Base-by-base conservation (phyloP, 441 rosid genomes). In the Arabidopsis lyrata region DNA sequence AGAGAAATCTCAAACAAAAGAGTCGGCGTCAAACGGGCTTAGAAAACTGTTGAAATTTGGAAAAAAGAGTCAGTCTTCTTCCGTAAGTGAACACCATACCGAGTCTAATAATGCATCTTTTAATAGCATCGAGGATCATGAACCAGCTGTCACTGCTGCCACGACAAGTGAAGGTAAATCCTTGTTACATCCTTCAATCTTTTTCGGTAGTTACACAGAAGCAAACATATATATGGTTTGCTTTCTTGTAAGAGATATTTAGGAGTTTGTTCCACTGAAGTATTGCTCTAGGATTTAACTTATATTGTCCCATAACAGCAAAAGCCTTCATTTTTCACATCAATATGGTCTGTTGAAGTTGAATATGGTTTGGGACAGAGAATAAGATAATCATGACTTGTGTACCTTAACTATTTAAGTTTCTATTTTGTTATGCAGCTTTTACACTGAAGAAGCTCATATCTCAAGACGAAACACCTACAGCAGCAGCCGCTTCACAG, bases 401-500 rank as follows among this genome's bases (percentile, higher is more conserved):
- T 61, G 24, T 71, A 41, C 8, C 35, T 39, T 18, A 52, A 44
- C 27, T 31, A 31, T 13, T 36, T 53, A 78, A 35, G 53, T 48
- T 52, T 67, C 22, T 63, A 66, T 77, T 71, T 76, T 83, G 63
- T 66, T 32, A 45, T 73, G 48, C 87, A 96, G 98, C 81, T 79
- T 83, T 79, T 83, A 93, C 94, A 16, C 77, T 96, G 87, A 95
- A 90, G 81, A 92, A 86, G 70, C 90, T 95, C 13, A 88, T 95
- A 81, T 88, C 91, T 54, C 94, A 81, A 85, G 96, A 92, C 42
- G 99, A 91, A 74, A 86, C 90, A 9, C 89, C 89, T 3, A 78
- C 84, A 41, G 85, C 86, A 24, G 86, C 86, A 35, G 69, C 73
- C 5, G 84, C 91, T 73, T 85, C 87, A 38, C 92, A 86, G 52